These are phyloP conservation scores for Alisma plantagoaquatica DNA, from an alignment of 106 monocot genomes.

Conservation along the genomic window DNA sequence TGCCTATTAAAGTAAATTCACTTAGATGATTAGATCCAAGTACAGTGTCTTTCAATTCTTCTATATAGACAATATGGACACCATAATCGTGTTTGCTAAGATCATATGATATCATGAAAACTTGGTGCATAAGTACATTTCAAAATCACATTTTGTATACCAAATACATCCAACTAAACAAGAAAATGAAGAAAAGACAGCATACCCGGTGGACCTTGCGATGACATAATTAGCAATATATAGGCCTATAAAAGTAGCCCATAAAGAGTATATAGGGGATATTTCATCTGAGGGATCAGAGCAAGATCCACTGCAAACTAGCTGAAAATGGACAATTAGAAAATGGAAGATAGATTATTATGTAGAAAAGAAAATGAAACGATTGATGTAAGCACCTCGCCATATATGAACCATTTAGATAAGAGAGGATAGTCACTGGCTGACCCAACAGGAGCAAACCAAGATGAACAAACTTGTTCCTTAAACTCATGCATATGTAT, in stretches of 20 bases:
- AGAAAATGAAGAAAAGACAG: not conserved
- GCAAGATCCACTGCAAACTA: conserved; percentile 82
- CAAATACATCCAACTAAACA: no score
- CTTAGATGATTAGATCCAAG: no score
- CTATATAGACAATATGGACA: no score
- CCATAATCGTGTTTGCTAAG: no score
- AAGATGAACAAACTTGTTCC: conserved; percentile 94
- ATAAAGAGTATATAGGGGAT: conserved; percentile 89
- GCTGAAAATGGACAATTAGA: conserved; percentile 26
- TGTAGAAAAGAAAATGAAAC: not conserved
- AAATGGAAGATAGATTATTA: not conserved
- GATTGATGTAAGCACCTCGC: conserved; percentile 46
- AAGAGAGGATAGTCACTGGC: conserved; percentile 88
- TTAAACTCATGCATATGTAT: conserved; percentile 87
- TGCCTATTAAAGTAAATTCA: not conserved
- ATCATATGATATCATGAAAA: no score
- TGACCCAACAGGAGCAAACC: conserved; percentile 97
- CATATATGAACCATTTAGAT: conserved; percentile 95
- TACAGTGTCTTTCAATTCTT: no score
- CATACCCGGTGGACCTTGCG: conserved; percentile 90
- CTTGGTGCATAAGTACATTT: no score
- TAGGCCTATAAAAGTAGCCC: conserved; percentile 99
- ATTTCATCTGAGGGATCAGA: conserved; percentile 74
- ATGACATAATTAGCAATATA: conserved; percentile 98
- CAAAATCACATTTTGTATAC: no score